Conservation (phyloP, 2,329 filamentous ascomycete species). For the Clathrospora elynae region DNA sequence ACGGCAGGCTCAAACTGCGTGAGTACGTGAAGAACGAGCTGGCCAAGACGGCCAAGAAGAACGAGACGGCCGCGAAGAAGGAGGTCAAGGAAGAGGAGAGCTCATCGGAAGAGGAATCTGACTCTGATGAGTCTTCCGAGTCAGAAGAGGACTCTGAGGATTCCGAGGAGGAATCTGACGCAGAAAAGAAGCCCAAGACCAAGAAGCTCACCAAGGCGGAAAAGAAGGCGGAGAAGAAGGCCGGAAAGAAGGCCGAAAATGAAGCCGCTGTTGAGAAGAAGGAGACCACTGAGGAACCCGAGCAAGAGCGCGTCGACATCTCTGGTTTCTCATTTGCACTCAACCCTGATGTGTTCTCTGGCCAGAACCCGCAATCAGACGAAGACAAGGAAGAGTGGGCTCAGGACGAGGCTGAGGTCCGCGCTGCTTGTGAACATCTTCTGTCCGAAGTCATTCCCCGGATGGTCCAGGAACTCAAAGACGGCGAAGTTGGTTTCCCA, state of each 20-base stretch:
- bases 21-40: constrained; percentile 85
- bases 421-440: constrained; percentile 79
- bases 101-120: constrained; percentile 33
- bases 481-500: constrained; percentile 93
- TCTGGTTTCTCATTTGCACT: constrained; percentile 85
- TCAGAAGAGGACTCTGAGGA: constrained; percentile 55
- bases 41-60: constrained; percentile 45
- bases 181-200: constrained; percentile 48
- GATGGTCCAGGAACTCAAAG: constrained; percentile 82
- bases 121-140: constrained; percentile 28
- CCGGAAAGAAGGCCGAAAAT: constrained; percentile 10
- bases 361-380: constrained; percentile 85
- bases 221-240: constrained; percentile 28
- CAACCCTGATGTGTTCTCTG: constrained; percentile 95
- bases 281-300: constrained; percentile 34
- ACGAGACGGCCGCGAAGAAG: constrained; percentile 49
- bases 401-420: constrained; percentile 86
- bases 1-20: constrained; percentile 82
- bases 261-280: constrained; percentile 8
- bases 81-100: constrained; percentile 44
- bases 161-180: constrained; percentile 76
- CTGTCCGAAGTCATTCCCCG: constrained; percentile 79
- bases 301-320: constrained; percentile 77
- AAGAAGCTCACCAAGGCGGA: constrained; percentile 28
- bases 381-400: constrained; percentile 84